Evolutionary conservation across 257 asterid genomes (phyloP).

Genomic region (Leptodermis oblonga): DNA sequence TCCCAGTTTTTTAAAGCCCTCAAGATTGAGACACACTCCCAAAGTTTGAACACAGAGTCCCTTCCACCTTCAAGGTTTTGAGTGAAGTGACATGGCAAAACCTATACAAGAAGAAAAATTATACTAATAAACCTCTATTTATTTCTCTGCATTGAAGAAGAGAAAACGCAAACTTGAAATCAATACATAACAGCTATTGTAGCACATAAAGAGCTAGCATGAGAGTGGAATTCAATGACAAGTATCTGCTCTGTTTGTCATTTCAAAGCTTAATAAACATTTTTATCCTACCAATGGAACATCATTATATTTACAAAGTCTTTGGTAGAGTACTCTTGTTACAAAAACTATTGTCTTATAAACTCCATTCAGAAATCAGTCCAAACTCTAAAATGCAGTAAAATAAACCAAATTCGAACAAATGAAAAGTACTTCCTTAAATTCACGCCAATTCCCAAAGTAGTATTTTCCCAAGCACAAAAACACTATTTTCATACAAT

Average conservation of each 20-base stretch:
- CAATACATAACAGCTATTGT: background rate
- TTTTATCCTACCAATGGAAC: background rate
- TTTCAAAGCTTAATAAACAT: background rate
- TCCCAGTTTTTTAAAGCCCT: constrained; percentile 57
- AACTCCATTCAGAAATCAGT: background rate
- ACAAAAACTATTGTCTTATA: too few species aligned
- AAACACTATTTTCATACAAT: background rate
- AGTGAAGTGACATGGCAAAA: constrained; percentile 63
- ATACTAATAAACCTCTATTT: constrained; percentile 10
- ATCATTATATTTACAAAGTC: background rate
- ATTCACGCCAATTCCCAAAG: background rate
- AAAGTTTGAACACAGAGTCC: constrained; percentile 60
- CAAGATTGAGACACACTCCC: constrained; percentile 60
- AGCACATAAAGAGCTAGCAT: background rate
- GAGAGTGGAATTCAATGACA: background rate
- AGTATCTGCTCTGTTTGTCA: background rate
- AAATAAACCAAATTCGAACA: background rate
- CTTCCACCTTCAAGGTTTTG: constrained; percentile 70
- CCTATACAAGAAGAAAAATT: constrained; percentile 35
- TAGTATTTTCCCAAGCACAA: background rate
- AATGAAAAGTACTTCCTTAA: background rate
- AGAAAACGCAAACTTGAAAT: background rate
- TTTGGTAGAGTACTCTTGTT: background rate
- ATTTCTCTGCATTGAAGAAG: constrained; percentile 4
- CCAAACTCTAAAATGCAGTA: background rate